These are phyloP conservation scores for Perkinsus olseni DNA, from an alignment of 169 alveolate species.

Conservation along the genomic window DNA sequence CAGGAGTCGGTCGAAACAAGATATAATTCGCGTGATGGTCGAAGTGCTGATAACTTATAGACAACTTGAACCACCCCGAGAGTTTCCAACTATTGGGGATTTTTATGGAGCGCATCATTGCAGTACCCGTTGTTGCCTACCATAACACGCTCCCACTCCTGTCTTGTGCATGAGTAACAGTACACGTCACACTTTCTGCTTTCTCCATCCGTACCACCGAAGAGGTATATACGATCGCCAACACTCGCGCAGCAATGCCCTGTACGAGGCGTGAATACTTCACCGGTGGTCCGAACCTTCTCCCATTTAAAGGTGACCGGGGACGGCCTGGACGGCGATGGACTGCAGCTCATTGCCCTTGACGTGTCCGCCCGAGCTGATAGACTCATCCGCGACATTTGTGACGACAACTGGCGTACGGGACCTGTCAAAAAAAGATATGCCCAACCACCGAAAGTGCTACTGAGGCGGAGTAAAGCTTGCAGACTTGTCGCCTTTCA, in stretches of 20 bases:
- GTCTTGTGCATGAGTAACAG: conserved; percentile 25
- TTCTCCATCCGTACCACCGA: conserved; percentile 69
- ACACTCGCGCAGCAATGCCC: conserved; percentile 54
- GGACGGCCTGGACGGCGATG: no score
- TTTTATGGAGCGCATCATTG: no score
- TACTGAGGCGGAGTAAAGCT: no score
- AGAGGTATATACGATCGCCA: conserved; percentile 41
- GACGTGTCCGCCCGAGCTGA: no score
- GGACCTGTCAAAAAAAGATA: no score
- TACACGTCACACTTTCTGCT: conserved; percentile 57
- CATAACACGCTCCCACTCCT: conserved; percentile 25
- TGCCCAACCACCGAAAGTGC: no score
- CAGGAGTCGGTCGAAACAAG: not conserved
- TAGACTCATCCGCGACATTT: no score
- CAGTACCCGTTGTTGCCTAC: no score
- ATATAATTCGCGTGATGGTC: not conserved
- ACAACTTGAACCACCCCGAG: not conserved
- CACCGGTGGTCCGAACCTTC: conserved; percentile 1
- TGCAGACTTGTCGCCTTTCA: no score
- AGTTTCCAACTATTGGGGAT: not conserved
- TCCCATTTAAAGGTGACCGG: not conserved
- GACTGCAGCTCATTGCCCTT: no score
- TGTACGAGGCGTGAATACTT: conserved; percentile 42
- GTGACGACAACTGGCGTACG: no score
- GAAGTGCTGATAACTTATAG: not conserved